A percentile compares a stretch with the other conserved stretches of the same genome.
Evolutionary conservation across 306 rosid species (phyloP).

Genomic region (Inga laurina): DNA sequence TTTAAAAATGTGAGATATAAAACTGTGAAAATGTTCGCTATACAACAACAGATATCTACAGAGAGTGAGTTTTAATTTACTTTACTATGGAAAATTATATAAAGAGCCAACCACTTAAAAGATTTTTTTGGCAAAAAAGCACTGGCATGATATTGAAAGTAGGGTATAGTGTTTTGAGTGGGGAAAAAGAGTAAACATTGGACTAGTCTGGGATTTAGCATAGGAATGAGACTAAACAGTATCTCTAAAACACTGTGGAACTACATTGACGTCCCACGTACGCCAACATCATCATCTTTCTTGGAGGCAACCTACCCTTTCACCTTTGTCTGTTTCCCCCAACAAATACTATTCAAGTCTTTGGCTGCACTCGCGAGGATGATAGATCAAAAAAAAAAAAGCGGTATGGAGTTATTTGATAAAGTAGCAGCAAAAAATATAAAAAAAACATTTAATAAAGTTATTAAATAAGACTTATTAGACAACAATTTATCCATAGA

Average conservation of each 20-base stretch:
- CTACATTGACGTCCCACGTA: background rate
- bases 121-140: background rate
- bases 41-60: background rate
- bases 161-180: background rate
- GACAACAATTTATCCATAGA: no score
- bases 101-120: background rate
- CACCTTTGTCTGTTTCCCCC: background rate
- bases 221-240: background rate
- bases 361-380: no score
- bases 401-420: no score
- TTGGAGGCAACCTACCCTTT: background rate
- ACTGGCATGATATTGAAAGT: background rate
- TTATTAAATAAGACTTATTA: no score
- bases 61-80: background rate
- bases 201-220: background rate
- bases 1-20: no score
- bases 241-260: background rate
- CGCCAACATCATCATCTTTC: background rate
- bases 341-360: background rate
- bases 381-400: no score
- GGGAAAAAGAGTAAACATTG: background rate
- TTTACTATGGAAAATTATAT: background rate
- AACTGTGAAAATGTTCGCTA: background rate
- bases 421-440: no score
- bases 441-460: no score